Conservation (phyloP, 768 basidiomycete genomes). For the Infundibulicybe gibba region DNA sequence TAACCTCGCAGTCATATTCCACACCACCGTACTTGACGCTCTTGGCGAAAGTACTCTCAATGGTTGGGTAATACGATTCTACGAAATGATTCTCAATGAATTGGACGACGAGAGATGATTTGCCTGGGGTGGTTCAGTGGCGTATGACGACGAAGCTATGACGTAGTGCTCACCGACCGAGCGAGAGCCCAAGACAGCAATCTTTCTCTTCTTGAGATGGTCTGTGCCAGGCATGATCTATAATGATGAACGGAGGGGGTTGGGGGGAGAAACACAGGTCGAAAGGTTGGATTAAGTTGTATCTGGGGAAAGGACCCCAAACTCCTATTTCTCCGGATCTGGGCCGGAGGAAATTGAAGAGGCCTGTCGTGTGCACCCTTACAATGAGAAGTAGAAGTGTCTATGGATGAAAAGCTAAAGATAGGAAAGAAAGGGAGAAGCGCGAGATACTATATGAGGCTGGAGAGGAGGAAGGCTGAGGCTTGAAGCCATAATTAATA, state of each 20-base stretch:
- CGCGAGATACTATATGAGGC: no score
- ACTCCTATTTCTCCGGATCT: not conserved
- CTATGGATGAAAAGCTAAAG: no score
- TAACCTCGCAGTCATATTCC: conserved; percentile 89
- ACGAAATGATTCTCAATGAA: conserved; percentile 86
- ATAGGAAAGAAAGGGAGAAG: no score
- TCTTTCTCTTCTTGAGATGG: conserved; percentile 68
- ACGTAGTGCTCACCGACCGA: conserved; percentile 65
- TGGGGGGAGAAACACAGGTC: not conserved
- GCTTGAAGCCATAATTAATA: no score
- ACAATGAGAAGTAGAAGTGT: no score
- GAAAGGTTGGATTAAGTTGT: not conserved
- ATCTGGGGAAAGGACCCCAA: not conserved
- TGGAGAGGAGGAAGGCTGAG: no score
- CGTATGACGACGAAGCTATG: conserved; percentile 13
- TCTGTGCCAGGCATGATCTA: conserved; percentile 12
- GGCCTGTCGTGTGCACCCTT: no score
- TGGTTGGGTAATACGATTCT: conserved; percentile 89
- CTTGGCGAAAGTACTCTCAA: conserved; percentile 78
- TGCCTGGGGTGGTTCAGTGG: conserved; percentile 50
- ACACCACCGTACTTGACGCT: conserved; percentile 72
- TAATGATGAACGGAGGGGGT: not conserved
- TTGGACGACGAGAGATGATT: conserved; percentile 86
- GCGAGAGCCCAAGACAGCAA: conserved; percentile 80
- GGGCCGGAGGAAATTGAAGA: no score